phyloP scores from a whole-genome alignment of 352 stramenopile species.

The Phytophthora foliorum region DNA sequence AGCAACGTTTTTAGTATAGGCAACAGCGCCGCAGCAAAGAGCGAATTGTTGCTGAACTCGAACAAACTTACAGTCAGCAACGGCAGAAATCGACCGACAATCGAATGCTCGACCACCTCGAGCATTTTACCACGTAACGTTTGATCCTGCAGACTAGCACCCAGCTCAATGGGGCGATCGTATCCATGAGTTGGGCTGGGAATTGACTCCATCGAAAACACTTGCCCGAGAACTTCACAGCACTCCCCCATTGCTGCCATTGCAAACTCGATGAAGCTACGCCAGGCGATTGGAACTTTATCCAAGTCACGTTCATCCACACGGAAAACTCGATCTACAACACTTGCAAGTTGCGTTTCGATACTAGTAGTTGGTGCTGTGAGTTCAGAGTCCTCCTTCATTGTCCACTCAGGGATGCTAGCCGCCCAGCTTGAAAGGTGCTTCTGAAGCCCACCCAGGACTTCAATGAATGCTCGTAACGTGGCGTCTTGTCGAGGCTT shows the following conservation, averaged over 20 bases:
- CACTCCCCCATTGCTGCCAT: slow-evolving; percentile 36
- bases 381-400: neutral
- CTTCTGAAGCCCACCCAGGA: slow-evolving; percentile 64
- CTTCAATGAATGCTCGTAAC: slow-evolving; percentile 25
- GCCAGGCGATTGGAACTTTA: slow-evolving; percentile 47
- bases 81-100: slow-evolving; percentile 68
- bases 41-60: slow-evolving; percentile 62
- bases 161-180: neutral
- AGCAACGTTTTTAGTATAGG: slow-evolving; percentile 56
- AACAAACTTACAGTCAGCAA: slow-evolving; percentile 64
- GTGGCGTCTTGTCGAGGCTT: slow-evolving; percentile 4
- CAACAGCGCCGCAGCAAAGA: slow-evolving; percentile 63
- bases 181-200: slow-evolving; percentile 43
- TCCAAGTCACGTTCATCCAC: slow-evolving; percentile 40
- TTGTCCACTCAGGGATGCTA: slow-evolving; percentile 30
- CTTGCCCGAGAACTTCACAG: slow-evolving; percentile 45
- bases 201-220: slow-evolving; percentile 30
- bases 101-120: slow-evolving; percentile 44
- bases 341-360: slow-evolving; percentile 18
- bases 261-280: slow-evolving; percentile 60
- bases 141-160: neutral
- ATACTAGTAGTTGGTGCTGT: neutral
- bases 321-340: slow-evolving; percentile 52
- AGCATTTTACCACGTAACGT: slow-evolving; percentile 20
- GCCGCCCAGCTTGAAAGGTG: slow-evolving; percentile 75